Percentiles rank a stretch among this genome's conserved stretches.
These are phyloP conservation scores for Artemisia tridentata DNA, from an alignment of 129 eudicot species.

Conservation along the genomic window DNA sequence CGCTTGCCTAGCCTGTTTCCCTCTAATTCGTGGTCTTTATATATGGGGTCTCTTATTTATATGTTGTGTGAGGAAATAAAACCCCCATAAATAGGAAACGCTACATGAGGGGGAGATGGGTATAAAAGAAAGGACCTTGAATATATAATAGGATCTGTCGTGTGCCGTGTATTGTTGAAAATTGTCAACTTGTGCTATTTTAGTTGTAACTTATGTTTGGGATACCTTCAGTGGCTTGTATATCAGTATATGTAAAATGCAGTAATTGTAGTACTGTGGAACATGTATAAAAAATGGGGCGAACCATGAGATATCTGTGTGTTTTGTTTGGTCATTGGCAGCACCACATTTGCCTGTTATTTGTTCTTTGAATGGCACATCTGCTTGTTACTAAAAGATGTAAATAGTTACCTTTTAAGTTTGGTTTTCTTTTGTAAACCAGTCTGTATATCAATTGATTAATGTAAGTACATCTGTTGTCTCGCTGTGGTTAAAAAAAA, in stretches of 20 bases:
- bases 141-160: constrained; percentile 13
- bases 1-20: constrained; percentile 13
- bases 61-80: neutral
- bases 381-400: neutral
- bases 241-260: neutral
- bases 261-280: constrained; percentile 4
- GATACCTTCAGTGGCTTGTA: neutral
- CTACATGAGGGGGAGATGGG: constrained; percentile 14
- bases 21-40: constrained; percentile 5
- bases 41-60: constrained; percentile 18
- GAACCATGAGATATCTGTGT: neutral
- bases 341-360: neutral
- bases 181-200: constrained; percentile 19
- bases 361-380: too few relatives aligned
- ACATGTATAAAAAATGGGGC: neutral
- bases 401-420: neutral
- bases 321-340: neutral
- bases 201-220: constrained; percentile 24
- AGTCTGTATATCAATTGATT: neutral
- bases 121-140: constrained; percentile 10
- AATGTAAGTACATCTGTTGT: neutral
- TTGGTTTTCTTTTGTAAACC: neutral
- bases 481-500: neutral
- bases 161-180: constrained; percentile 18
- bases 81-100: constrained; percentile 16